These are phyloP conservation scores for Suillus spraguei DNA, from an alignment of 768 basidiomycete species.

Conservation along the genomic window DNA sequence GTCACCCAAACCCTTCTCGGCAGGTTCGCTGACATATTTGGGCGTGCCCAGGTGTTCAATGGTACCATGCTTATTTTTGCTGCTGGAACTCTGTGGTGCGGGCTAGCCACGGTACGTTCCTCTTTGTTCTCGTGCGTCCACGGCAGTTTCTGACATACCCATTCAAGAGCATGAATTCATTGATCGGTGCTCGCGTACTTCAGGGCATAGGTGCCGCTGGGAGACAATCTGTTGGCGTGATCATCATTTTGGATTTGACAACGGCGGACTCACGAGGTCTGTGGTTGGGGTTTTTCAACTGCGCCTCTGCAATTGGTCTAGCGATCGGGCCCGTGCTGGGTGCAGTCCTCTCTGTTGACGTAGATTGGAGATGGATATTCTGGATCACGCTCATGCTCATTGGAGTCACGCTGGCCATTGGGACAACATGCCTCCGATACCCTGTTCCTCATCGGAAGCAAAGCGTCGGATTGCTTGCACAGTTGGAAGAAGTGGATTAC, in stretches of 20 bases:
- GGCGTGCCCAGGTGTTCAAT: constrained; percentile 36
- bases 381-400: constrained; percentile 43
- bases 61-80: constrained; percentile 38
- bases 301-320: constrained; percentile 43
- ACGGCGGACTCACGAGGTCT: constrained; percentile 37
- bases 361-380: constrained; percentile 50
- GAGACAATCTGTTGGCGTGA: constrained; percentile 38
- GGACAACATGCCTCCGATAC: constrained; percentile 30
- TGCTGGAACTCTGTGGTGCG: constrained; percentile 37
- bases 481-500: constrained; percentile 36
- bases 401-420: constrained; percentile 29
- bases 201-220: constrained; percentile 42
- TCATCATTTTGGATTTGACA: constrained; percentile 38
- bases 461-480: constrained; percentile 33
- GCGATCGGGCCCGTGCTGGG: constrained; percentile 50
- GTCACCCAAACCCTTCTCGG: constrained; percentile 39
- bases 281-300: constrained; percentile 39
- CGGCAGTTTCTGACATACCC: constrained; percentile 14
- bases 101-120: constrained; percentile 29
- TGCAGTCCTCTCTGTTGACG: constrained; percentile 45
- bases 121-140: constrained; percentile 1
- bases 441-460: constrained; percentile 36
- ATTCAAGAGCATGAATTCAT: constrained; percentile 35
- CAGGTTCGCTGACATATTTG: constrained; percentile 38
- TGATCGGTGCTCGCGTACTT: constrained; percentile 35